Evolutionary conservation across 345 rosid species (phyloP).

Genomic region (Eutrema heterophyllum): DNA sequence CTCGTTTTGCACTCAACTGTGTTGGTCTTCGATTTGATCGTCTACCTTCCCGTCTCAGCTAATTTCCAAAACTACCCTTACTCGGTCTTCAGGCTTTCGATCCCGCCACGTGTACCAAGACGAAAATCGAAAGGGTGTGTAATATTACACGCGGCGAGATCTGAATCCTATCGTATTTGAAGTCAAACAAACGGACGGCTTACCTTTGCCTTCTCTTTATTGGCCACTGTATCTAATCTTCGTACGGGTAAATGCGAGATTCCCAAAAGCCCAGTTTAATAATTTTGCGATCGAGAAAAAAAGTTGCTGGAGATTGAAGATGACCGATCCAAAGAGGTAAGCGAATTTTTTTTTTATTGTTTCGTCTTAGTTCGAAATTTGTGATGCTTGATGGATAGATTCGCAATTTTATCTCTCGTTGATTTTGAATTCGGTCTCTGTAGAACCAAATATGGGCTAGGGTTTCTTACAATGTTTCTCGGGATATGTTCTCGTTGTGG

Average conservation of each 20-base stretch:
- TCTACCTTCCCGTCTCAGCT: background rate
- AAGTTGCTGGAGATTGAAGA: slow-evolving; percentile 16
- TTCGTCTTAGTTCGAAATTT: background rate
- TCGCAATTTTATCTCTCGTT: background rate
- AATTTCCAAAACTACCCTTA: slow-evolving; percentile 25
- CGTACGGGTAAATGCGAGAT: background rate
- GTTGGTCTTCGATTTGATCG: slow-evolving; percentile 24
- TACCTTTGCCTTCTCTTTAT: too few relatives aligned
- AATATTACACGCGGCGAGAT: slow-evolving; percentile 16
- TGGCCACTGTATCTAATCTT: too few relatives aligned
- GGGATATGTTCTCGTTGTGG: background rate
- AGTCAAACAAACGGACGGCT: slow-evolving; percentile 24
- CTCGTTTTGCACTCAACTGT: slow-evolving; percentile 10
- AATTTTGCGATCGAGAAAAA: slow-evolving; percentile 12
- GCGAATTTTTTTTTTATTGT: background rate
- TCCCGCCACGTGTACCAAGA: background rate
- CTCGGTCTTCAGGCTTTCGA: background rate
- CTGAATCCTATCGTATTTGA: background rate
- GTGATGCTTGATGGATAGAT: background rate
- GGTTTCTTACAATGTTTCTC: slow-evolving; percentile 9
- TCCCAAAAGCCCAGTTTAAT: background rate
- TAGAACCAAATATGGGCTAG: slow-evolving; percentile 6
- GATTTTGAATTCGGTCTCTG: background rate
- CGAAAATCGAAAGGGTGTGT: background rate
- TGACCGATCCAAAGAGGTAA: slow-evolving; percentile 30